Evolutionary conservation across 192 early-diverging fungal genomes (phyloP).

Genomic region (Backusella tuberculispora): DNA sequence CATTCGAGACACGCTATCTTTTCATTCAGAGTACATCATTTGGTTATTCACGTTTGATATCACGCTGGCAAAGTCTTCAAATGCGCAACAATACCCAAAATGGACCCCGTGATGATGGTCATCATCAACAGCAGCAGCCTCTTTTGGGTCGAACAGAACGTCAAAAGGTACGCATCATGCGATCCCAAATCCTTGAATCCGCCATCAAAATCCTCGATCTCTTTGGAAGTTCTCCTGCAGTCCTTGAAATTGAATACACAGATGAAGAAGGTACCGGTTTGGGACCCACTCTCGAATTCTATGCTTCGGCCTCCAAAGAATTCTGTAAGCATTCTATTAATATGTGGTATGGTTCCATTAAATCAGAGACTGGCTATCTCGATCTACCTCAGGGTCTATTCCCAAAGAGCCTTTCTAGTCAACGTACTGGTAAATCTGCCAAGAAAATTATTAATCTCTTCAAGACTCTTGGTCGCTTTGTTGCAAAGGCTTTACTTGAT

Average conservation of each 20-base stretch:
- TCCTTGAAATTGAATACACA: constrained; percentile 93
- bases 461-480: constrained; percentile 79
- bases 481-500: constrained; percentile 89
- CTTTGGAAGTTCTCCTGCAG: constrained; percentile 66
- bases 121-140: constrained; percentile 45
- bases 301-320: constrained; percentile 76
- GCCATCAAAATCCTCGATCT: constrained; percentile 88
- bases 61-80: constrained; percentile 56
- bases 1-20: constrained; percentile 77
- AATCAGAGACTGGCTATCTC: constrained; percentile 44
- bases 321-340: constrained; percentile 60
- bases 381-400: constrained; percentile 56
- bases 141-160: constrained; percentile 75
- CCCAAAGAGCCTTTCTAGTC: constrained; percentile 45
- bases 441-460: constrained; percentile 66
- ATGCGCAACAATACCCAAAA: constrained; percentile 37
- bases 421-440: constrained; percentile 29
- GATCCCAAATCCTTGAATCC: constrained; percentile 77
- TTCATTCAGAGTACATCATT: constrained; percentile 86
- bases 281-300: constrained; percentile 94
- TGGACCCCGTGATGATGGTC: constrained; percentile 40
- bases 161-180: constrained; percentile 88
- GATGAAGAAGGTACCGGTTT: constrained; percentile 93
- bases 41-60: constrained; percentile 83
- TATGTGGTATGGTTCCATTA: constrained; percentile 72